Percentiles rank a stretch among this genome's conserved stretches.
Conservation (phyloP, 164 flowering plant genomes). For the Tetracentron sinense region DNA sequence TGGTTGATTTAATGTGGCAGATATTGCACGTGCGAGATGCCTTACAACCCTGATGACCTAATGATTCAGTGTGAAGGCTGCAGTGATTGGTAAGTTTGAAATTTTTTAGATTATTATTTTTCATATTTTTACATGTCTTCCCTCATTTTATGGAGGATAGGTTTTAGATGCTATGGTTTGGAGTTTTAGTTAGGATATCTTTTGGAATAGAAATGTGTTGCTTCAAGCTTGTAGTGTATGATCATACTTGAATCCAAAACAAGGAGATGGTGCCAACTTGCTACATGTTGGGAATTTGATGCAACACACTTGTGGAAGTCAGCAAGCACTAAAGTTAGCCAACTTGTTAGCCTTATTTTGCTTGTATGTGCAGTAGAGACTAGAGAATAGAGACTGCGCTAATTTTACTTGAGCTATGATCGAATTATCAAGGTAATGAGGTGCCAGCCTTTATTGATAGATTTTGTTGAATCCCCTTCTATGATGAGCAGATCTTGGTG, state of each 20-base stretch:
- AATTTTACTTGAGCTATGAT: background rate
- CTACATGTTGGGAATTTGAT: background rate
- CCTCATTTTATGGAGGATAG: background rate
- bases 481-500: background rate
- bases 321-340: background rate
- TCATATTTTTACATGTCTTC: background rate
- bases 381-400: too few species aligned
- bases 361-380: background rate
- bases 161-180: too few species aligned
- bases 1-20: slow-evolving; percentile 30
- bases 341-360: background rate
- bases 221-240: too few species aligned
- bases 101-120: background rate
- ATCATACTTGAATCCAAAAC: background rate
- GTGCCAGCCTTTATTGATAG: too few species aligned
- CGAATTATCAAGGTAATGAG: background rate
- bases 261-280: background rate
- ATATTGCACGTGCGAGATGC: slow-evolving; percentile 82
- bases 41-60: slow-evolving; percentile 75
- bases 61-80: slow-evolving; percentile 83
- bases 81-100: slow-evolving; percentile 54
- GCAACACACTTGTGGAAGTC: background rate
- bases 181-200: too few species aligned
- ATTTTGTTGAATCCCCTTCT: background rate
- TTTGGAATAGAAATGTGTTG: too few species aligned